Percentiles rank a stretch among this genome's conserved stretches.
phyloP scores from a whole-genome alignment of 805 yeast species.

The Clavispora phyllophila region DNA sequence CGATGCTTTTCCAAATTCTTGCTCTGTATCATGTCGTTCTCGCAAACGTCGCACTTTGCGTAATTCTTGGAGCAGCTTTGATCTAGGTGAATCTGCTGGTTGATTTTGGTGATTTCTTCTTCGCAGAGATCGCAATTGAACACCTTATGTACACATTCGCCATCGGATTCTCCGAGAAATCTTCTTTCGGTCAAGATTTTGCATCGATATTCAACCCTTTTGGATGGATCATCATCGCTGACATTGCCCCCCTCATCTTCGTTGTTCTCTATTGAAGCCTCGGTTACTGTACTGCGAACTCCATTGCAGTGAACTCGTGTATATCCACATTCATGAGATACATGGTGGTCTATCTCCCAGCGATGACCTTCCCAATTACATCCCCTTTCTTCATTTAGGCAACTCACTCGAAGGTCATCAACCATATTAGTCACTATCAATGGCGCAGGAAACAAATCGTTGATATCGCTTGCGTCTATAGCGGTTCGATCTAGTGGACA shows the following conservation, averaged over 20 bases:
- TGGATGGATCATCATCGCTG: not conserved
- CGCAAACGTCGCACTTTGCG: constrained; percentile 37
- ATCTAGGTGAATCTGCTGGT: constrained; percentile 30
- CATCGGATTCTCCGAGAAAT: constrained; percentile 9
- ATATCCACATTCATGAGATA: constrained; percentile 28
- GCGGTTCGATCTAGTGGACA: constrained; percentile 64
- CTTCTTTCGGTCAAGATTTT: constrained; percentile 18
- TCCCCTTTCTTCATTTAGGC: constrained; percentile 49
- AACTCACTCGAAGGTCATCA: constrained; percentile 54
- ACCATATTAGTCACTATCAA: constrained; percentile 53
- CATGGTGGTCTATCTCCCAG: constrained; percentile 54
- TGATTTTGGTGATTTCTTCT: constrained; percentile 20
- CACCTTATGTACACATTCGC: constrained; percentile 35
- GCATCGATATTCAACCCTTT: constrained; percentile 9
- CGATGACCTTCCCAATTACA: constrained; percentile 54
- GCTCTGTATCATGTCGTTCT: constrained; percentile 36
- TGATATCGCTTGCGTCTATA: constrained; percentile 26
- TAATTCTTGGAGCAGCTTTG: constrained; percentile 37
- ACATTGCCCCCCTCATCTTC: too few relatives aligned
- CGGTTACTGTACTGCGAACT: constrained; percentile 6
- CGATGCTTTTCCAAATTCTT: constrained; percentile 37
- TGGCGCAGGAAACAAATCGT: constrained; percentile 45
- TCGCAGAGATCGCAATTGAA: constrained; percentile 37
- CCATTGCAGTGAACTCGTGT: constrained; percentile 35
- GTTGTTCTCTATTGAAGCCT: not conserved